phyloP scores from a whole-genome alignment of 2,329 filamentous ascomycete species.

The Daldinia sp. region DNA sequence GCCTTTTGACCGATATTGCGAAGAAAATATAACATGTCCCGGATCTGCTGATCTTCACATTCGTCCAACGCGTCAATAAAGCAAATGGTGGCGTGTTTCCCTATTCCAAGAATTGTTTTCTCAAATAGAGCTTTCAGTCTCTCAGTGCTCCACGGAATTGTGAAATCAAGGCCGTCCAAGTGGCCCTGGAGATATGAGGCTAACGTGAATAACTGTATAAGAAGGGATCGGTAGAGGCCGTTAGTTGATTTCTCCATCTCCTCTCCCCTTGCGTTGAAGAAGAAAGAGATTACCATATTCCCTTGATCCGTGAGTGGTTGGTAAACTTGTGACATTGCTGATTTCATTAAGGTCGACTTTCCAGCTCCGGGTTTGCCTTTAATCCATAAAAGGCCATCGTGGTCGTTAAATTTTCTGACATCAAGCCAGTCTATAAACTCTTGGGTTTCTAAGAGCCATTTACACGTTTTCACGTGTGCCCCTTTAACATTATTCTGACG shows the following conservation, averaged over 20 bases:
- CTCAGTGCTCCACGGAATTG: background rate
- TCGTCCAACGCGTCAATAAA: background rate
- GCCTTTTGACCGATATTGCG: background rate
- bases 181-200: background rate
- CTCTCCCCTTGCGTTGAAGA: background rate
- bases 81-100: background rate
- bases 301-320: background rate
- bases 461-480: background rate
- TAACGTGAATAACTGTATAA: background rate
- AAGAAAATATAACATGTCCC: background rate
- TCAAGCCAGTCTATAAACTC: background rate
- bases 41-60: background rate
- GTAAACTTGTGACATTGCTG: background rate
- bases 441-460: background rate
- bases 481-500: background rate
- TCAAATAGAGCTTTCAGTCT: background rate
- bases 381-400: background rate
- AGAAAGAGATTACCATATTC: background rate
- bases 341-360: conserved; percentile 1
- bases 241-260: background rate
- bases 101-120: background rate
- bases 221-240: background rate
- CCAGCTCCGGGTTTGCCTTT: background rate
- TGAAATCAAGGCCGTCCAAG: background rate
- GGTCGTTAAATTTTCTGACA: background rate